A percentile compares a stretch with the other conserved stretches of the same genome.
Evolutionary conservation across 2,329 filamentous ascomycete genomes (phyloP).

Genomic region (Elsinoe necatrix): DNA sequence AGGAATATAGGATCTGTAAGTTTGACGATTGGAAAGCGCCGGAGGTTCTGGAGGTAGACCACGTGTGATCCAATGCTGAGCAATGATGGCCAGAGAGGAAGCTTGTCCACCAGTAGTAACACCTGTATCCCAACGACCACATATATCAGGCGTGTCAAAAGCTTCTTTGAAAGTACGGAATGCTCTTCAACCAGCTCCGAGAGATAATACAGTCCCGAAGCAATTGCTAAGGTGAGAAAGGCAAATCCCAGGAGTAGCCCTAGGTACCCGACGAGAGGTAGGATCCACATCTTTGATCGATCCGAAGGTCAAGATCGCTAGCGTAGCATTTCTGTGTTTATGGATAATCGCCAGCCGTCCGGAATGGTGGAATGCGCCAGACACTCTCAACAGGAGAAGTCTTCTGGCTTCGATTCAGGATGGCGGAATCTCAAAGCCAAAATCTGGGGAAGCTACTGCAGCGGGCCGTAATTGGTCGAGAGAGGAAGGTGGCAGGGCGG

Average conservation of each 20-base stretch:
- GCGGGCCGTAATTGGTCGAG: background rate
- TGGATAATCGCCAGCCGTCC: background rate
- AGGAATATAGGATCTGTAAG: slow-evolving; percentile 82
- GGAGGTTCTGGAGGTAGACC: slow-evolving; percentile 68
- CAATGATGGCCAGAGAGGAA: slow-evolving; percentile 57
- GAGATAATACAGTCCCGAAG: slow-evolving; percentile 96
- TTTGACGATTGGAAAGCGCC: slow-evolving; percentile 67
- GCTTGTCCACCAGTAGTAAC: slow-evolving; percentile 73
- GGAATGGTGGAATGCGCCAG: background rate
- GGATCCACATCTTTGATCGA: slow-evolving; percentile 70
- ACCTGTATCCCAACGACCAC: slow-evolving; percentile 64
- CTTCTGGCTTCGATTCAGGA: background rate
- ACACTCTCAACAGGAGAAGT: background rate
- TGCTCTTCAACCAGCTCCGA: slow-evolving; percentile 98
- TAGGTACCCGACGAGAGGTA: slow-evolving; percentile 82
- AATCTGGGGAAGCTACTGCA: slow-evolving; percentile 11
- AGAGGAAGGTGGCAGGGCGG: slow-evolving; percentile 7
- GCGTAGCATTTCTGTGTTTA: background rate
- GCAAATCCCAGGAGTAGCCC: slow-evolving; percentile 82
- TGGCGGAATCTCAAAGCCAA: background rate
- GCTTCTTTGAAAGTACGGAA: slow-evolving; percentile 79
- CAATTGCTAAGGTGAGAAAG: slow-evolving; percentile 91
- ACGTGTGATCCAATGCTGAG: slow-evolving; percentile 19
- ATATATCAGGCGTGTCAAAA: slow-evolving; percentile 83
- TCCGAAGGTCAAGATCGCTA: slow-evolving; percentile 12